Percentiles rank a stretch among this genome's conserved stretches.
Evolutionary conservation across 1,139 yeast genomes (phyloP).

Genomic region (Magnusiomyces suaveolens): DNA sequence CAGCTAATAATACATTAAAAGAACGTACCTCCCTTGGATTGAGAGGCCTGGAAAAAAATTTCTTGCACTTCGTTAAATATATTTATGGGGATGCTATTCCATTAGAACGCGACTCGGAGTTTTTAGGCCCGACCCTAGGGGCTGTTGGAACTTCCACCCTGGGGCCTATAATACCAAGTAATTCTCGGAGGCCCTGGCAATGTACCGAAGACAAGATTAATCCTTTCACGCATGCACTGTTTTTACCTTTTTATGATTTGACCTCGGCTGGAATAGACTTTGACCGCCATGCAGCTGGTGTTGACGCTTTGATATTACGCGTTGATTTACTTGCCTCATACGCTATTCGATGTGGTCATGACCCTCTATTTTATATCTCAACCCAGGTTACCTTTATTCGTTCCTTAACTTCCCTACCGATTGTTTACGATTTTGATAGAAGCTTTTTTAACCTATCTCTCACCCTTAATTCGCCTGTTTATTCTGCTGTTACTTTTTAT

Average conservation of each 20-base stretch:
- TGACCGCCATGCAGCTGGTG: conserved; percentile 18
- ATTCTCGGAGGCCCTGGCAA: conserved; percentile 3
- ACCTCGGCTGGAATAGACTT: conserved; percentile 11
- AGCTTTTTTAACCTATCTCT: conserved; percentile 7
- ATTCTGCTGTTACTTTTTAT: conserved; percentile 8
- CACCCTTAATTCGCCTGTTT: conserved; percentile 6
- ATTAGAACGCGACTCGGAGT: background rate
- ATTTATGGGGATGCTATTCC: conserved; percentile 12
- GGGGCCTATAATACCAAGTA: background rate
- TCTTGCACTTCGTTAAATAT: conserved; percentile 15
- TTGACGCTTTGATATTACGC: conserved; percentile 19
- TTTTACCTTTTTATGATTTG: conserved; percentile 18
- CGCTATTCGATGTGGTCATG: conserved; percentile 12
- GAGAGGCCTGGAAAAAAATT: conserved; percentile 17
- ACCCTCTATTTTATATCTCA: conserved; percentile 14
- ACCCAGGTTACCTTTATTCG: conserved; percentile 16
- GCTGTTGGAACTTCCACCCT: no score
- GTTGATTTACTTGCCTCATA: conserved; percentile 16
- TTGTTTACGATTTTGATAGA: conserved; percentile 16
- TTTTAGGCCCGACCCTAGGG: background rate
- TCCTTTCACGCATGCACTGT: conserved; percentile 16
- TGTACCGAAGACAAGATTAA: conserved; percentile 8
- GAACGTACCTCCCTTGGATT: conserved; percentile 13
- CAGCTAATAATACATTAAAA: background rate
- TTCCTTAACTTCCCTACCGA: conserved; percentile 14